Base-by-base conservation (phyloP, 805 yeast species). In the Yarrowia sp. region DNA sequence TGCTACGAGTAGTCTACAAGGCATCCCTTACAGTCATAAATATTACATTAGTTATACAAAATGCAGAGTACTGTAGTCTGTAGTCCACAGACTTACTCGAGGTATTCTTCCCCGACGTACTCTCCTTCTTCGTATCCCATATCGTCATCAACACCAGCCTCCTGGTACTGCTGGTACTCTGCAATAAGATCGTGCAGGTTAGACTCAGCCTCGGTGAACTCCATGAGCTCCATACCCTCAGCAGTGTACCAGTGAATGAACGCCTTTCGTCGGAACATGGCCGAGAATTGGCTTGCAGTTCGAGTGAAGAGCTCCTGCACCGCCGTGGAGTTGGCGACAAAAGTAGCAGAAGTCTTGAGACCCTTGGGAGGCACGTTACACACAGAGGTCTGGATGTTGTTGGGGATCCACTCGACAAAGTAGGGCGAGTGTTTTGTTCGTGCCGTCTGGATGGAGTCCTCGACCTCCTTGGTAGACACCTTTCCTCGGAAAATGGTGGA, bases 191-290 rank as follows among this genome's bases (percentile, higher is more conserved):
- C 98, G 71, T 86, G 85, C 91, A 92, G 87, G 77, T 92, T 90
- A 65, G 96, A 86, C 79, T 90, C 96, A 63, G 98, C 98, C 80
- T 92, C 97, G 66, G 92, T 85, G 78, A 92, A 92, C 80, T 92
- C 98, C 82, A 87, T 83, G 79, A 89, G 96, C 73, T 92, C 98
- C 97, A 92, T 92, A 80, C 98, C 97, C 78, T 92, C 98, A 70
- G 88, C 84, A 16, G 96, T 89, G 80, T 92, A 92, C 97, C 97
- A 92, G 77, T 92, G 98, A 78, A 92, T 86, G 85, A 92, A 92
- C 68, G 98, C 98, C 76, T 88, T 88, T 80, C 95, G 87, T 76
- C 90, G 86, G 80, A 90, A 92, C 98, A 92, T 92, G 66, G 92
- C 93, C 72, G 89, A 83, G 78, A 92, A 92, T 79, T 92, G 97